A percentile compares a stretch with the other conserved stretches of the same genome.
Conservation (phyloP, 768 basidiomycete genomes). For the Lactarius hengduanensis region DNA sequence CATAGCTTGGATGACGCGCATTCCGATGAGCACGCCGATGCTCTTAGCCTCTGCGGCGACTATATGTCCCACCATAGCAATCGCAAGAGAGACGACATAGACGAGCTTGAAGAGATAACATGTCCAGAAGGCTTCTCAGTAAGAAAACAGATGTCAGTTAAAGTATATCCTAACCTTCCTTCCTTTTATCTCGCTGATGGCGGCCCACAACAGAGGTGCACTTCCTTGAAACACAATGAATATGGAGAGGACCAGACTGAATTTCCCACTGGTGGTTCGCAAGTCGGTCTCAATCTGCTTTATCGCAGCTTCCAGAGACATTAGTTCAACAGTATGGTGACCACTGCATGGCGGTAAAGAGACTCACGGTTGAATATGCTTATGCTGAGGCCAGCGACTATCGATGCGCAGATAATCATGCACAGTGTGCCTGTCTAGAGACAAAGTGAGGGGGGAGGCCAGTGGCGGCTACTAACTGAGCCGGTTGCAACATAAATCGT, state of each 20-base stretch:
- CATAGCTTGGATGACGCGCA: slow-evolving; percentile 65
- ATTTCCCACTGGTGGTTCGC: slow-evolving; percentile 56
- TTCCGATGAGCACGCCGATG: slow-evolving; percentile 60
- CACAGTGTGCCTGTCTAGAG: slow-evolving; percentile 37
- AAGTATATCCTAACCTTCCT: slow-evolving; percentile 50
- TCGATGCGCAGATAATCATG: slow-evolving; percentile 51
- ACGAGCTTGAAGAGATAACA: slow-evolving; percentile 39
- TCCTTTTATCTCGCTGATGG: slow-evolving; percentile 72
- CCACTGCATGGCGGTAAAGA: neutral
- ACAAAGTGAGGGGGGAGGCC: slow-evolving; percentile 36
- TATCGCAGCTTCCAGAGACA: slow-evolving; percentile 52
- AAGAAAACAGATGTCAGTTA: slow-evolving; percentile 6
- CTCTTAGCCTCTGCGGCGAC: slow-evolving; percentile 55
- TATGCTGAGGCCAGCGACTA: slow-evolving; percentile 56
- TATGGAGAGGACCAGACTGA: slow-evolving; percentile 66
- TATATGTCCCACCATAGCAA: slow-evolving; percentile 56
- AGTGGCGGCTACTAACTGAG: slow-evolving; percentile 3
- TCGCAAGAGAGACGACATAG: slow-evolving; percentile 49
- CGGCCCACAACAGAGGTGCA: slow-evolving; percentile 66
- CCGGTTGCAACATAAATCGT: neutral
- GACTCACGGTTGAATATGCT: slow-evolving; percentile 68
- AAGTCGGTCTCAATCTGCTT: slow-evolving; percentile 57
- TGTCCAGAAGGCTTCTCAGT: neutral
- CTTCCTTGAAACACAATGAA: slow-evolving; percentile 73
- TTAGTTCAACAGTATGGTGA: neutral